Evolutionary conservation across 805 yeast species (phyloP), one percentile per base, ranked within the genome.

Genomic region (Maudiozyma turicensis): DNA sequence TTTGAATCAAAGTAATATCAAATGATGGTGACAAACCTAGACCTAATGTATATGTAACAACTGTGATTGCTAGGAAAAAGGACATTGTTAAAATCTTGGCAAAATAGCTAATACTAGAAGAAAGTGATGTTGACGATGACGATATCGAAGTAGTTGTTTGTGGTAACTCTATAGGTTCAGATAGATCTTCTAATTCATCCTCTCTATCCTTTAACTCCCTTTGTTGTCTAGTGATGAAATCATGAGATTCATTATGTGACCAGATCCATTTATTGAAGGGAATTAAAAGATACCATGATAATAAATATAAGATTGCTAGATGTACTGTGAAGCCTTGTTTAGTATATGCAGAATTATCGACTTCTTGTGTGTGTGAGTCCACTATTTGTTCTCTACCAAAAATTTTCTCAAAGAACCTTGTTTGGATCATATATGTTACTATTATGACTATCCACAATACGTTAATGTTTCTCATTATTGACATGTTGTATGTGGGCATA

Each of bases 1-100:
- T 59, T 52, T 64, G 65, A 34, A 64, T 63, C 13, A 64, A 54
- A 13, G 65, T 55, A 5, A 64, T 58, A 49, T 64, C 68, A 41
- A 64, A 61, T 9, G 63, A 64, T 2, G 68, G 67, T 2, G 65
- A 56, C 46, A 61, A 45, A 1, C 64, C 54, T 37, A 64, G 45
- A 4, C 65, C 59, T 37, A 55, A 45, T 20, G 53, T 51, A 43
- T 59, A 64, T 8, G 61, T 54, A 32, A 58, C 44, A 3, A 56
- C 50, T 1, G 60, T 53, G 8, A 58, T 43, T 6, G 56, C 47
- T 10, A 58, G 29, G n/a, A 58, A 47, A 3, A 55, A 26, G 2
- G 68, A 50, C 41, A 64, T 43, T 1, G 54, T 43, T 3, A 54
- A 28, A 31, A 61, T 48, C 48, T 59, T 59, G 1, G 48, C 41